Percentiles rank a stretch among this genome's conserved stretches.
phyloP scores from a whole-genome alignment of 2,329 filamentous ascomycete genomes.

The Fusarium cicatricum region DNA sequence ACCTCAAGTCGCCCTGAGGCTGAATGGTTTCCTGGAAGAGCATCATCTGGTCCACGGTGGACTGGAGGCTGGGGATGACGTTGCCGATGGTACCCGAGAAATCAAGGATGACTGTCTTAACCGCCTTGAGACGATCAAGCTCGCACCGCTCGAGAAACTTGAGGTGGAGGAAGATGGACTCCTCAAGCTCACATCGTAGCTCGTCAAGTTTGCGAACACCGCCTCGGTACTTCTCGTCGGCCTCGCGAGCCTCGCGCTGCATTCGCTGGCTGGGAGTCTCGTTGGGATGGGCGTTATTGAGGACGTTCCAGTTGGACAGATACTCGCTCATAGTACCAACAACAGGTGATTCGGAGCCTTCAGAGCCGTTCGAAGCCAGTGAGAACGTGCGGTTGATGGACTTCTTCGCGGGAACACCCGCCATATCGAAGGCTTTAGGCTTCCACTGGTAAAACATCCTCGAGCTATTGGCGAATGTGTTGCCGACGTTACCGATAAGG shows the following conservation, averaged over 20 bases:
- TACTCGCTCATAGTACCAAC: slow-evolving; percentile 89
- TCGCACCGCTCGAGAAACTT: slow-evolving; percentile 98
- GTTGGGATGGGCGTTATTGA: slow-evolving; percentile 85
- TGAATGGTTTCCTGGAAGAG: slow-evolving; percentile 99
- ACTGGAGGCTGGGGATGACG: slow-evolving; percentile 94
- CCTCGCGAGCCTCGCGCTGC: slow-evolving; percentile 85
- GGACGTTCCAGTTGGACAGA: slow-evolving; percentile 88
- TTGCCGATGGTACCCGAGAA: slow-evolving; percentile 98
- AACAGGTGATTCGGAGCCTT: slow-evolving; percentile 74
- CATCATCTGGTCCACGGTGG: slow-evolving; percentile 98
- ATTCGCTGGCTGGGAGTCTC: slow-evolving; percentile 89
- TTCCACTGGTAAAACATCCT: slow-evolving; percentile 98
- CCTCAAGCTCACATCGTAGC: slow-evolving; percentile 92
- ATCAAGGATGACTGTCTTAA: slow-evolving; percentile 97
- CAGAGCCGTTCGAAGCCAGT: slow-evolving; percentile 66
- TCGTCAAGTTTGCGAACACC: slow-evolving; percentile 87
- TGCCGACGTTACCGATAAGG: slow-evolving; percentile 93
- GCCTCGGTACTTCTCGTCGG: slow-evolving; percentile 93
- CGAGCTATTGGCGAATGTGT: slow-evolving; percentile 95
- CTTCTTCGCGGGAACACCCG: slow-evolving; percentile 91
- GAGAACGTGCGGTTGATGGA: slow-evolving; percentile 78
- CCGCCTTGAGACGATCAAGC: slow-evolving; percentile 92
- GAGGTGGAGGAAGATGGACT: slow-evolving; percentile 90
- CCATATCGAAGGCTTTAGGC: slow-evolving; percentile 86
- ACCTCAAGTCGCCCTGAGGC: slow-evolving; percentile 86